phyloP scores from a whole-genome alignment of 1,284 basidiomycete genomes.

The Xanthoconium separans region DNA sequence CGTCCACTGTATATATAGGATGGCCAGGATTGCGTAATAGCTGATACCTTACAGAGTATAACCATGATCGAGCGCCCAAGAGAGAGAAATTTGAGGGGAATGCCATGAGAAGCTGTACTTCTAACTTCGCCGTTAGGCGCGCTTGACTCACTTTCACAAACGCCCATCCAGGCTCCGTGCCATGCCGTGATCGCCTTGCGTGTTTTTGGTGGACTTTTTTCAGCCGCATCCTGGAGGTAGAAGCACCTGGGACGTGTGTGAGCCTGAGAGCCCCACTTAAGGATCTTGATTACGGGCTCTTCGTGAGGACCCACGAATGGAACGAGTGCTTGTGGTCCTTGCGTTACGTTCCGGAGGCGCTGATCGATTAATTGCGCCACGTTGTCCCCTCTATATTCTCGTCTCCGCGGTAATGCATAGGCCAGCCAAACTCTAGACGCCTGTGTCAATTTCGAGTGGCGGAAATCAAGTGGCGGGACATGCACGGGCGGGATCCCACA shows the following conservation, averaged over 20 bases:
- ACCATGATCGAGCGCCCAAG: slow-evolving; percentile 4
- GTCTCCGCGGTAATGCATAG: not conserved
- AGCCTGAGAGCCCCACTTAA: not conserved
- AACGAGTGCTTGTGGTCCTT: not conserved
- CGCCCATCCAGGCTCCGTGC: not conserved
- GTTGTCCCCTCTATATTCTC: not conserved
- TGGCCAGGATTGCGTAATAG: not conserved
- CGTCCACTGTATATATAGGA: slow-evolving; percentile 17
- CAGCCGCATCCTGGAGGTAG: not conserved
- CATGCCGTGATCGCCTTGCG: slow-evolving; percentile 15
- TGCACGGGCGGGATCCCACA: not conserved
- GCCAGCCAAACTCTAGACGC: not conserved
- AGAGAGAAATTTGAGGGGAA: not conserved
- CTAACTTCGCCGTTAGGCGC: not conserved
- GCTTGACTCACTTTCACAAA: not conserved
- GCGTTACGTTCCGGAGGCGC: not conserved
- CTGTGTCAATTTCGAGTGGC: not conserved
- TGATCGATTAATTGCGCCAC: not conserved
- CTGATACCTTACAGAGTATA: not conserved
- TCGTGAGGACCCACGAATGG: not conserved
- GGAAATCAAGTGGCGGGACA: not conserved
- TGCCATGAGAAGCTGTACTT: not conserved
- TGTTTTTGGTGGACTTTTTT: not conserved
- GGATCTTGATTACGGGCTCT: not conserved
- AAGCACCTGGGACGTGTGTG: not conserved